Evolutionary conservation across 805 yeast genomes (phyloP).

Genomic region (Teunomyces funiuensis): DNA sequence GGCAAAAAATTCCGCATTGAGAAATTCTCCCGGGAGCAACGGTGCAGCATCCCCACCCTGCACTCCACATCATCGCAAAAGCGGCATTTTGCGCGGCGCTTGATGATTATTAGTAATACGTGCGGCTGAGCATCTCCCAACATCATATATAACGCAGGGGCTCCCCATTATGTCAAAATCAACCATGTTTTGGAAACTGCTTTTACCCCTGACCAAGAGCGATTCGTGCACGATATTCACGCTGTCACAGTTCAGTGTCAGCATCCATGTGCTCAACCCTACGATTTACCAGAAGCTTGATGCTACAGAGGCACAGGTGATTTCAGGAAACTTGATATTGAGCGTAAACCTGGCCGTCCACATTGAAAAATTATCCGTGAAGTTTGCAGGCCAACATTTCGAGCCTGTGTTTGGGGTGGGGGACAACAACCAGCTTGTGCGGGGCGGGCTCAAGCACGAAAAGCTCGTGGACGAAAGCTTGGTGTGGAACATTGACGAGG

Average conservation of each 20-base stretch:
- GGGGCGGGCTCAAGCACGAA: conserved; percentile 3
- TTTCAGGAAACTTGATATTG: conserved; percentile 1
- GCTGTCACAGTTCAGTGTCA: neutral
- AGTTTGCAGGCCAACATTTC: conserved; percentile 1
- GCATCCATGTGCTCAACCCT: conserved; percentile 7
- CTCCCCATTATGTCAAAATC: neutral
- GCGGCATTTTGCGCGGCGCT: too few species aligned
- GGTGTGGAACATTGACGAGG: neutral
- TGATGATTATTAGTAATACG: too few species aligned
- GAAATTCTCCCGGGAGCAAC: too few species aligned
- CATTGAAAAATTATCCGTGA: neutral
- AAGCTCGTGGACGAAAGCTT: conserved; percentile 1
- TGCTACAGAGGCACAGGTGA: neutral
- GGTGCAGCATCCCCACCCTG: too few species aligned
- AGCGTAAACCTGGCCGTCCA: neutral
- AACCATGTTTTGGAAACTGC: neutral
- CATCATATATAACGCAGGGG: too few species aligned
- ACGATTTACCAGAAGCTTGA: conserved; percentile 8
- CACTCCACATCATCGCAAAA: too few species aligned
- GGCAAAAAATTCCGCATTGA: too few species aligned
- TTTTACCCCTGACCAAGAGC: neutral
- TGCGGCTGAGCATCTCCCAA: too few species aligned
- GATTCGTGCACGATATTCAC: neutral
- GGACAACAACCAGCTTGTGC: neutral
- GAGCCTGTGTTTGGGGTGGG: conserved; percentile 2